Conservation (phyloP, 768 basidiomycete species). For the Kwoniella sp. region DNA sequence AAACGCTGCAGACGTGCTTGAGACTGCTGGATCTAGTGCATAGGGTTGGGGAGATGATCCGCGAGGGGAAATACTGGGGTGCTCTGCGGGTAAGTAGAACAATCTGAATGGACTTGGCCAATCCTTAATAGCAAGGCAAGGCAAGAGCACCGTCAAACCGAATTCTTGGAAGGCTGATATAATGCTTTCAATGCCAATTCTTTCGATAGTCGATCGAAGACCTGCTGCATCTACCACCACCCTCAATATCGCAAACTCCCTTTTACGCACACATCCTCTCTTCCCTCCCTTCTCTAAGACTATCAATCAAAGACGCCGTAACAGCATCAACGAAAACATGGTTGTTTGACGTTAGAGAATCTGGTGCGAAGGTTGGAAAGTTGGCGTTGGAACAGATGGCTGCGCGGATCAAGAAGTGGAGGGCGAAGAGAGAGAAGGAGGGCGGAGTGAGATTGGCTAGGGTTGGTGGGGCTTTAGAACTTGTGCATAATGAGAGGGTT, state of each 20-base stretch:
- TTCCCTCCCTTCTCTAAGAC: constrained; percentile 84
- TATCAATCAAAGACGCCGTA: constrained; percentile 88
- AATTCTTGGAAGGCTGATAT: background rate
- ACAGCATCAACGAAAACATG: constrained; percentile 95
- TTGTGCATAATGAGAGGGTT: constrained; percentile 87
- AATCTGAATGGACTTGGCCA: background rate
- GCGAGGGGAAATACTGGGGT: constrained; percentile 93
- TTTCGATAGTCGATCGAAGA: constrained; percentile 81
- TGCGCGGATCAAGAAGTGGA: constrained; percentile 76
- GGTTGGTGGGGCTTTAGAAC: constrained; percentile 88
- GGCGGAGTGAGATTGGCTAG: constrained; percentile 71
- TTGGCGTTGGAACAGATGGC: constrained; percentile 91
- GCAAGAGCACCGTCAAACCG: too few relatives aligned
- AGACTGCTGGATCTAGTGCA: constrained; percentile 89
- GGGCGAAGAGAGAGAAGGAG: constrained; percentile 78
- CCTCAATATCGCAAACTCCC: constrained; percentile 85
- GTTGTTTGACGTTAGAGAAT: constrained; percentile 90
- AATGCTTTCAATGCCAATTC: background rate
- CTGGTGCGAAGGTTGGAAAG: constrained; percentile 79
- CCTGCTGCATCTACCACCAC: constrained; percentile 84
- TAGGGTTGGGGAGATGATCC: constrained; percentile 89
- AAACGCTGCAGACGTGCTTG: constrained; percentile 88
- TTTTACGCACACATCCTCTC: constrained; percentile 89
- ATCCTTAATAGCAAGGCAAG: too few relatives aligned
- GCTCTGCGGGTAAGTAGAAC: constrained; percentile 76